Percentiles rank a stretch among this genome's conserved stretches.
These are phyloP conservation scores for Sporothrix inflata DNA, from an alignment of 2,329 filamentous ascomycete species.

Conservation along the genomic window DNA sequence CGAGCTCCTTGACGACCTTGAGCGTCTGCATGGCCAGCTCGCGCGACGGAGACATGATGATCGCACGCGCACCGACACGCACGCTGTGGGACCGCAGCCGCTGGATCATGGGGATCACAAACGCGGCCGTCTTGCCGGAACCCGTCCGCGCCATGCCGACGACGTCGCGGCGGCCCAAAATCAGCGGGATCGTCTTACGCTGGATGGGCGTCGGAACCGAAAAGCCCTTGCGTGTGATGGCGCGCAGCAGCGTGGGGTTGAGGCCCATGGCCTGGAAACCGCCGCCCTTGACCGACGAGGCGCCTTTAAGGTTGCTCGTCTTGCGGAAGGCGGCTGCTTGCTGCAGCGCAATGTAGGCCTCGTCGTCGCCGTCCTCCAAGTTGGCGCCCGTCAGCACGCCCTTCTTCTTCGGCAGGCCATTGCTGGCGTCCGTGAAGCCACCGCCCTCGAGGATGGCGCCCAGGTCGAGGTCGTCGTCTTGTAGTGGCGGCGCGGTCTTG, in stretches of 20 bases:
- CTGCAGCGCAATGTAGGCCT: constrained; percentile 85
- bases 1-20: constrained; percentile 94
- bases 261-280: constrained; percentile 96
- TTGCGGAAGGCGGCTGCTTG: constrained; percentile 90
- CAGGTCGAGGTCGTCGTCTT: constrained; percentile 57
- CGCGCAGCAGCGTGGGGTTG: constrained; percentile 81
- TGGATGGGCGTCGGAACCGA: constrained; percentile 96
- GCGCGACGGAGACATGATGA: constrained; percentile 89
- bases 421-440: constrained; percentile 46
- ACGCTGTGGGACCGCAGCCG: constrained; percentile 85
- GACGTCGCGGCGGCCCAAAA: constrained; percentile 90
- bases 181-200: constrained; percentile 90
- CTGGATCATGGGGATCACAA: constrained; percentile 98
- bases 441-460: constrained; percentile 63
- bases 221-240: constrained; percentile 92
- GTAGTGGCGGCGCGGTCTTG: constrained; percentile 36
- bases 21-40: constrained; percentile 93
- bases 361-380: constrained; percentile 69
- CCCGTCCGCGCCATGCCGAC: constrained; percentile 99
- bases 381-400: constrained; percentile 53
- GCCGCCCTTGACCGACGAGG: constrained; percentile 89
- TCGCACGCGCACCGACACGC: constrained; percentile 79
- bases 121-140: constrained; percentile 96
- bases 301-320: constrained; percentile 76
- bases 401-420: constrained; percentile 11